A percentile compares a stretch with the other conserved stretches of the same genome.
Conservation (phyloP, 371 early-diverging fungal genomes). For the Mortierella sp. region DNA sequence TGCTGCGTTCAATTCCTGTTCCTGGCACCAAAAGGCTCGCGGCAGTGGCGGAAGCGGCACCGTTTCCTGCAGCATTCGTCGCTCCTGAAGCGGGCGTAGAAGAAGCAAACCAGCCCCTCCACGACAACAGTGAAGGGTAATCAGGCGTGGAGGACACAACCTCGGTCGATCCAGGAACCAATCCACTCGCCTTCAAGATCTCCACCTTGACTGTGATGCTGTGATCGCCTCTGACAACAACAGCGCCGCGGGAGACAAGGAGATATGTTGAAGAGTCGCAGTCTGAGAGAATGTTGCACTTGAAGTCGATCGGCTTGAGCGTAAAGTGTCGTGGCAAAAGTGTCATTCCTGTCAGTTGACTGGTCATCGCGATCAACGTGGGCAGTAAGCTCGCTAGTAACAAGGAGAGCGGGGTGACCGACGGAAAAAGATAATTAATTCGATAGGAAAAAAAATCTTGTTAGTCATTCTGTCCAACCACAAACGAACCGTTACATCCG, state of each 20-base stretch:
- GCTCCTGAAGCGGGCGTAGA: background rate
- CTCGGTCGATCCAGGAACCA: conserved; percentile 40
- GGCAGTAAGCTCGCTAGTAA: conserved; percentile 46
- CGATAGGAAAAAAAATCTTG: background rate
- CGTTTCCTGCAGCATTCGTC: background rate
- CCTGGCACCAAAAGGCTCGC: conserved; percentile 51
- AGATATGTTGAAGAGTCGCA: conserved; percentile 47
- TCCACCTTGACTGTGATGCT: conserved; percentile 53
- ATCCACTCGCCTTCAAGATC: conserved; percentile 46
- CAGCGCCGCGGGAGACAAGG: conserved; percentile 47
- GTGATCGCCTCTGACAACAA: conserved; percentile 55
- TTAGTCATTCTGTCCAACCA: background rate
- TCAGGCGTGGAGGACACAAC: conserved; percentile 15
- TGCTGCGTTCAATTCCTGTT: conserved; percentile 50
- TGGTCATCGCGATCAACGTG: conserved; percentile 48
- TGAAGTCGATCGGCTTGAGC: conserved; percentile 55
- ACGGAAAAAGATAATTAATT: background rate
- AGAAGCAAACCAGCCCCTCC: conserved; percentile 34
- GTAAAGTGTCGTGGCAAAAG: conserved; percentile 51
- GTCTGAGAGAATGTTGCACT: conserved; percentile 56
- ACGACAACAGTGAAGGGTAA: conserved; percentile 22
- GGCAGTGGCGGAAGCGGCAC: background rate
- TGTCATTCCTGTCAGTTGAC: conserved; percentile 54
- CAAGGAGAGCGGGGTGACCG: background rate
- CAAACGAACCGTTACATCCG: too few relatives aligned